Conservation (phyloP, 2,329 filamentous ascomycete species). For the Byssoonygena ceratinophila region DNA sequence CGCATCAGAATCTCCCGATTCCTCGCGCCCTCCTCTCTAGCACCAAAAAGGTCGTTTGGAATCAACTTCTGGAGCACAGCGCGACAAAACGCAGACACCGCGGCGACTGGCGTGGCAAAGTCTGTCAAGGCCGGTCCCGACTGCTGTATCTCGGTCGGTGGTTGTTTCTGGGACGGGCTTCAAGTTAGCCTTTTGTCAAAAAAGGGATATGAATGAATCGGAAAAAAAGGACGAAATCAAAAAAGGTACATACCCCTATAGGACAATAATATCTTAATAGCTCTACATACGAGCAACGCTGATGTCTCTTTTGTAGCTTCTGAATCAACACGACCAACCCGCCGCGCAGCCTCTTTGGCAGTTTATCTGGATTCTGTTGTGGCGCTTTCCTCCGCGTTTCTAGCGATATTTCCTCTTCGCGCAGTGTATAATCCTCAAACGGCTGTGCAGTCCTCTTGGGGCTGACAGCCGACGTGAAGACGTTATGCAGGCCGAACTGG, state of each 20-base stretch:
- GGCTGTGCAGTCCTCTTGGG: slow-evolving; percentile 55
- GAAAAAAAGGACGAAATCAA: too few relatives aligned
- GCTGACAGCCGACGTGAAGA: slow-evolving; percentile 65
- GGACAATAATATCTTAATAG: slow-evolving; percentile 76
- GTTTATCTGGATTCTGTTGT: slow-evolving; percentile 15
- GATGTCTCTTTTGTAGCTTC: slow-evolving; percentile 60
- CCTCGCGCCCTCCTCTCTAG: slow-evolving; percentile 39
- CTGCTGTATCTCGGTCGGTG: slow-evolving; percentile 15
- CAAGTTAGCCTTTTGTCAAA: not conserved
- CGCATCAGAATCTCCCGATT: slow-evolving; percentile 56
- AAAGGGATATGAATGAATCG: not conserved
- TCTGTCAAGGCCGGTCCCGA: slow-evolving; percentile 46
- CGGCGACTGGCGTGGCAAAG: slow-evolving; percentile 54
- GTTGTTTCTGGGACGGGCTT: not conserved
- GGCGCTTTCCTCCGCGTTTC: slow-evolving; percentile 11
- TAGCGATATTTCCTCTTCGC: slow-evolving; percentile 65
- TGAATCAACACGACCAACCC: slow-evolving; percentile 48
- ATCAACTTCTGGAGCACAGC: slow-evolving; percentile 63
- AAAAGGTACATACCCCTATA: slow-evolving; percentile 32
- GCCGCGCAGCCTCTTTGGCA: slow-evolving; percentile 52
- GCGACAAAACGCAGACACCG: slow-evolving; percentile 79
- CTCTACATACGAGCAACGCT: slow-evolving; percentile 66
- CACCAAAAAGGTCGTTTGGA: slow-evolving; percentile 65
- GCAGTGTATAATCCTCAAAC: slow-evolving; percentile 73
- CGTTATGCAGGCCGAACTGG: slow-evolving; percentile 84